These are phyloP conservation scores for Orbilia brochopaga DNA, from an alignment of 2,329 filamentous ascomycete genomes.

Conservation along the genomic window DNA sequence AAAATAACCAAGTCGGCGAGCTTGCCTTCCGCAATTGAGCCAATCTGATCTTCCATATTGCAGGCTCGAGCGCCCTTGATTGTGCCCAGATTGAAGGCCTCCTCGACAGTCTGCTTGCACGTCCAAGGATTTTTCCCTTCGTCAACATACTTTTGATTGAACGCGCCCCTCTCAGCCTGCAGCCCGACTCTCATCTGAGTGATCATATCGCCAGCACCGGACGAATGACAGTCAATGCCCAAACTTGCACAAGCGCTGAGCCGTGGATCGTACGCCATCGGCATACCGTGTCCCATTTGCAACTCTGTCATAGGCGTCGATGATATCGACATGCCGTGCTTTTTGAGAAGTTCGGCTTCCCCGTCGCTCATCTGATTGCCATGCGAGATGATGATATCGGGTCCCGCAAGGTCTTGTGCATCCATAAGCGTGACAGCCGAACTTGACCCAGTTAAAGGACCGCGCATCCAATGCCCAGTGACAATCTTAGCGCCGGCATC, in stretches of 20 bases:
- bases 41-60: slow-evolving; percentile 59
- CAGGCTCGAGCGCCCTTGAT: slow-evolving; percentile 61
- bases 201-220: slow-evolving; percentile 55
- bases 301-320: slow-evolving; percentile 63
- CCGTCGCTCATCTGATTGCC: slow-evolving; percentile 56
- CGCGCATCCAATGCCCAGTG: slow-evolving; percentile 58
- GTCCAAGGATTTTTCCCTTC: slow-evolving; percentile 53
- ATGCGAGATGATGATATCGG: slow-evolving; percentile 60
- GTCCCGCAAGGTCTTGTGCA: slow-evolving; percentile 58
- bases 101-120: slow-evolving; percentile 57
- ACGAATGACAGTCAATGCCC: slow-evolving; percentile 58
- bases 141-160: slow-evolving; percentile 55
- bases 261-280: slow-evolving; percentile 57
- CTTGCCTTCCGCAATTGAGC: slow-evolving; percentile 61
- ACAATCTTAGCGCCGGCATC: slow-evolving; percentile 58
- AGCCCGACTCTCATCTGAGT: slow-evolving; percentile 57
- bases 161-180: slow-evolving; percentile 55
- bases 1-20: slow-evolving; percentile 63
- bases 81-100: slow-evolving; percentile 63
- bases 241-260: slow-evolving; percentile 56
- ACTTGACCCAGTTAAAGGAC: slow-evolving; percentile 16
- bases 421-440: slow-evolving; percentile 55
- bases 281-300: slow-evolving; percentile 60
- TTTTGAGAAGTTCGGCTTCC: slow-evolving; percentile 58
- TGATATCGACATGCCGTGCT: slow-evolving; percentile 58